Base-by-base conservation (phyloP, 208 protist genomes). In the Strigomonas culicis region DNA sequence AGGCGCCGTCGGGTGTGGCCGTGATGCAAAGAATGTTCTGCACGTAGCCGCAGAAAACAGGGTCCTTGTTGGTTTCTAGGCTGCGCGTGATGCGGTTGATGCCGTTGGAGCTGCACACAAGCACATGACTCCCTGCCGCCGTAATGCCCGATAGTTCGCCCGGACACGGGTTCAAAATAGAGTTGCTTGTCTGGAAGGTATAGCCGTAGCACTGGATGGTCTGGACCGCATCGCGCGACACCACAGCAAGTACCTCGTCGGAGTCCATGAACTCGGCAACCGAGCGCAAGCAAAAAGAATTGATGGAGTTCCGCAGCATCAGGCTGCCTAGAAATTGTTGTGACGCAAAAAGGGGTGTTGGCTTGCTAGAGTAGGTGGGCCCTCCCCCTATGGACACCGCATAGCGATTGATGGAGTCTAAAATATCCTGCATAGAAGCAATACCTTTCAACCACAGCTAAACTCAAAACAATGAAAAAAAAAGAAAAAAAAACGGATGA, bases 1-100 rank as follows among this genome's bases (percentile, higher is more conserved):
- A 87, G 31, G 59, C 27, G 24, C 76, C 80, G 66, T 91, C 84
- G 13, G 81, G 82, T 4, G 84, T 90, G 28, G 76, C 68, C 10
- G 81, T 70, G 32, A 94, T 64, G 67, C 82, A 83, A 32, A 94
- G 67, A 49, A 90, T 79, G 53, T 75, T 88, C 57, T 80, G 76
- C 8, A 64, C 65, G 55, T 70, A 80, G 46, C 65, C 81, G 41
- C 50, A 58, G 25, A 71, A 68, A 13, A 41, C 59, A 43, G 59
- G 24, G 43, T 76, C 61, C 50, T 59, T 72, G 27, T 56, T 51
- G 27, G 67, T 43, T n/a, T 61, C 63, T 1, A 39, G 55, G n/a
- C 10, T 41, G 43, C 31, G 28, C 44, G 4, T 64, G 55, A 47
- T 73, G 41, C 44, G 63, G 50, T 49, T 59, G 25, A 80, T 53